Conservation (phyloP, 768 basidiomycete species). For the Lactarius evosmus region DNA sequence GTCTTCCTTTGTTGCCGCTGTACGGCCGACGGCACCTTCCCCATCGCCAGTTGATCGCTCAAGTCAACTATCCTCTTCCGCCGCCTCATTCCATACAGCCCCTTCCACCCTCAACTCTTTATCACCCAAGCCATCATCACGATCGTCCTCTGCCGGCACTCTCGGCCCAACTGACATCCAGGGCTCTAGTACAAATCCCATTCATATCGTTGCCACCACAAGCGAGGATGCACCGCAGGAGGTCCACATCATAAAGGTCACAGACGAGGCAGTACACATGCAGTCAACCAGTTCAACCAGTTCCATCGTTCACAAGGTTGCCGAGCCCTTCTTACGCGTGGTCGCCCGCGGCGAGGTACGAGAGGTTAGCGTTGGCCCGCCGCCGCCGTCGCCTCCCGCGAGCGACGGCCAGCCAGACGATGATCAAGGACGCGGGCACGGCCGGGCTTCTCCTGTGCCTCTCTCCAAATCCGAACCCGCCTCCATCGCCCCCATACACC, state of each 20-base stretch:
- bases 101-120: slow-evolving; percentile 10
- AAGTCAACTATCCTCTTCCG: slow-evolving; percentile 20
- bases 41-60: slow-evolving; percentile 15
- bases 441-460: neutral
- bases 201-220: slow-evolving; percentile 35
- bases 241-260: slow-evolving; percentile 53
- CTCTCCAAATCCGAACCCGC: slow-evolving; percentile 19
- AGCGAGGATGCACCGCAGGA: slow-evolving; percentile 41
- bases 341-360: slow-evolving; percentile 27
- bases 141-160: slow-evolving; percentile 24
- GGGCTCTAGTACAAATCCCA: slow-evolving; percentile 33
- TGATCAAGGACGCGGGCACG: neutral
- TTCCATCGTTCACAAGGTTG: slow-evolving; percentile 37
- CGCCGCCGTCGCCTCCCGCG: slow-evolving; percentile 53
- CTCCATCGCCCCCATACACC: neutral
- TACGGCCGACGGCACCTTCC: neutral
- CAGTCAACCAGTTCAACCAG: slow-evolving; percentile 39
- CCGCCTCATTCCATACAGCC: slow-evolving; percentile 23
- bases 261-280: slow-evolving; percentile 45
- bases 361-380: slow-evolving; percentile 45
- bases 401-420: slow-evolving; percentile 36
- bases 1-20: slow-evolving; percentile 8
- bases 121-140: slow-evolving; percentile 15
- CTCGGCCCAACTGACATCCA: slow-evolving; percentile 18
- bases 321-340: slow-evolving; percentile 37